phyloP scores from a whole-genome alignment of 2,329 filamentous ascomycete genomes.

The Cytospora chrysosperma region DNA sequence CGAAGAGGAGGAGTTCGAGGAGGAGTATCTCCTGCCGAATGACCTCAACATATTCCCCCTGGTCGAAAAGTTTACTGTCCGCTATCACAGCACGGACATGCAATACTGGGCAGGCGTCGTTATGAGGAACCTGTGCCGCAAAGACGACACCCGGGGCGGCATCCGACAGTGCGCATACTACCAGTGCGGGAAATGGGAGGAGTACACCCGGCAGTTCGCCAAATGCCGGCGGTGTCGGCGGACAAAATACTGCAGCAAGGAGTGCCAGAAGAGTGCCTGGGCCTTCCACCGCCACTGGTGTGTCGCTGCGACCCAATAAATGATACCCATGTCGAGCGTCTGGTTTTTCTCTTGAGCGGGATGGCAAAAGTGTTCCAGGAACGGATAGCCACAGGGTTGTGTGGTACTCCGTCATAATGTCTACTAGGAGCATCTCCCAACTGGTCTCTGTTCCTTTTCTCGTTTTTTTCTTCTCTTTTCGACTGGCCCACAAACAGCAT shows the following conservation, averaged over 20 bases:
- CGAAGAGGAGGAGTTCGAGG: conserved; percentile 66
- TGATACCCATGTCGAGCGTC: conserved; percentile 22
- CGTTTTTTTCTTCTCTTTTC: conserved; percentile 14
- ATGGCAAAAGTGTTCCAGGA: background rate
- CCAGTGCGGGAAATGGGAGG: conserved; percentile 97
- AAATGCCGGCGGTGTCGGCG: conserved; percentile 95
- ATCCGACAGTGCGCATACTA: conserved; percentile 98
- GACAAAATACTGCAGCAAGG: conserved; percentile 99
- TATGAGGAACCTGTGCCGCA: conserved; percentile 97
- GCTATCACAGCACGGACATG: conserved; percentile 95
- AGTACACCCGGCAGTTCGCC: conserved; percentile 93
- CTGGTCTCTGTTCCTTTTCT: background rate
- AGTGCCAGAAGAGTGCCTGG: conserved; percentile 99
- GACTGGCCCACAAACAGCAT: conserved; percentile 20
- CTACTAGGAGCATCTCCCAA: conserved; percentile 19
- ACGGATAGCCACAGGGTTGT: background rate
- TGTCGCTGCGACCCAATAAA: conserved; percentile 65
- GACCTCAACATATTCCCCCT: conserved; percentile 98
- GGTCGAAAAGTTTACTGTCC: conserved; percentile 96
- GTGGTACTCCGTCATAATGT: conserved; percentile 21
- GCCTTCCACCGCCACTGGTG: conserved; percentile 99
- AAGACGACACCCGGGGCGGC: conserved; percentile 90
- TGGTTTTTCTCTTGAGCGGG: conserved; percentile 2
- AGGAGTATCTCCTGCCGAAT: conserved; percentile 88
- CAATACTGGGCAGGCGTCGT: conserved; percentile 99